Percentiles rank a stretch among this genome's conserved stretches.
Evolutionary conservation across 495 filamentous ascomycete species (phyloP).

Genomic region (Aspergillus affinis): DNA sequence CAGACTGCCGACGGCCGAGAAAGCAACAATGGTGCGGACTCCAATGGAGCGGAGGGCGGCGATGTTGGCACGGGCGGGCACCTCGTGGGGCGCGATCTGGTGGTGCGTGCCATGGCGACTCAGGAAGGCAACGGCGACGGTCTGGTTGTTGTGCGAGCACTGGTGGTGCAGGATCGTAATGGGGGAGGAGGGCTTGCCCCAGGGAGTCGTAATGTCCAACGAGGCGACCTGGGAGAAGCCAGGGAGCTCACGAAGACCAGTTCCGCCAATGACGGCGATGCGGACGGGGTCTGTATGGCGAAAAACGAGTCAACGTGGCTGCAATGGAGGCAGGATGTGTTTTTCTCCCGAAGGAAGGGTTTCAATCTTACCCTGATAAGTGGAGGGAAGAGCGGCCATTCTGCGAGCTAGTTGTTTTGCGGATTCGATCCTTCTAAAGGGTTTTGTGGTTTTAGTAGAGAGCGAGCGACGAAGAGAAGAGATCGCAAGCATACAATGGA

Average conservation of each 20-base stretch:
- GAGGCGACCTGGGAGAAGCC: constrained; percentile 79
- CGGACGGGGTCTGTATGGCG: constrained; percentile 65
- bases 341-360: background rate
- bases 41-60: constrained; percentile 87
- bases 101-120: constrained; percentile 88
- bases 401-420: constrained; percentile 38
- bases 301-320: constrained; percentile 1
- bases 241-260: constrained; percentile 72
- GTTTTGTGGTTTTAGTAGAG: constrained; percentile 28
- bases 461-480: constrained; percentile 24
- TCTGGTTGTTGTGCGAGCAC: constrained; percentile 52
- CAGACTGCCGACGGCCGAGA: constrained; percentile 91
- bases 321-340: background rate
- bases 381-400: constrained; percentile 57
- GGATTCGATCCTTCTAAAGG: constrained; percentile 37
- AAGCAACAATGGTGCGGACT: constrained; percentile 86
- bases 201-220: constrained; percentile 75
- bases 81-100: constrained; percentile 87
- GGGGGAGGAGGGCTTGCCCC: constrained; percentile 87
- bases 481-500: constrained; percentile 19
- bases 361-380: constrained; percentile 50
- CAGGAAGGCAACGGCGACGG: constrained; percentile 84
- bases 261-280: constrained; percentile 97
- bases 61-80: constrained; percentile 89
- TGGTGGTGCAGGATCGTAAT: constrained; percentile 86